Percentiles rank a stretch among this genome's conserved stretches.
These are phyloP conservation scores for Fraxinus excelsior DNA, from an alignment of 257 asterid genomes.

Conservation along the genomic window DNA sequence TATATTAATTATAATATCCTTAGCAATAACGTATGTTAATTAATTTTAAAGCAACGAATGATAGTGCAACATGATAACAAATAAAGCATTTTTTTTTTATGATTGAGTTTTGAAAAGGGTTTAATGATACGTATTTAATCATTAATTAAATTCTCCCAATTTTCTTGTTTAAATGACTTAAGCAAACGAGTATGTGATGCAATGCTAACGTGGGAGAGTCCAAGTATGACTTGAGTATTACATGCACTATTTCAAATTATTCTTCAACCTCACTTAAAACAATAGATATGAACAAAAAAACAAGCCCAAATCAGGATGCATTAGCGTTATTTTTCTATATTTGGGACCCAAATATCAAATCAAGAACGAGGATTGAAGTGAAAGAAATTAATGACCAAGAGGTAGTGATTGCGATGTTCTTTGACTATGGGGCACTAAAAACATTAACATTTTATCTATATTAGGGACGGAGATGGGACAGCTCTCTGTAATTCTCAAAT, in stretches of 20 bases:
- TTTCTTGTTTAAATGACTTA: not conserved
- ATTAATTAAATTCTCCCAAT: not conserved
- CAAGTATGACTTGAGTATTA: no score
- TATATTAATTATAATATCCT: not conserved
- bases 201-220: slow-evolving; percentile 20
- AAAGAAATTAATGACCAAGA: not conserved
- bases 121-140: not conserved
- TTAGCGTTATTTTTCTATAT: no score
- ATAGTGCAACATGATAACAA: not conserved
- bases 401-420: not conserved
- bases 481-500: no score
- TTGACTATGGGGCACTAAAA: not conserved
- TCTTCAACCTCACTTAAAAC: no score
- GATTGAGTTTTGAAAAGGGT: not conserved
- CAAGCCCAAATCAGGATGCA: not conserved
- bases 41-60: not conserved
- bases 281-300: no score
- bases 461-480: no score
- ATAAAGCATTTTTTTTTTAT: not conserved
- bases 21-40: not conserved
- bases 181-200: slow-evolving; percentile 28
- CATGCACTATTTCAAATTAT: no score
- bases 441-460: not conserved
- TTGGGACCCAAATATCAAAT: no score
- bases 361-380: not conserved